Conservation (phyloP, 805 yeast species). For the Wickerhamomyces queroliae region DNA sequence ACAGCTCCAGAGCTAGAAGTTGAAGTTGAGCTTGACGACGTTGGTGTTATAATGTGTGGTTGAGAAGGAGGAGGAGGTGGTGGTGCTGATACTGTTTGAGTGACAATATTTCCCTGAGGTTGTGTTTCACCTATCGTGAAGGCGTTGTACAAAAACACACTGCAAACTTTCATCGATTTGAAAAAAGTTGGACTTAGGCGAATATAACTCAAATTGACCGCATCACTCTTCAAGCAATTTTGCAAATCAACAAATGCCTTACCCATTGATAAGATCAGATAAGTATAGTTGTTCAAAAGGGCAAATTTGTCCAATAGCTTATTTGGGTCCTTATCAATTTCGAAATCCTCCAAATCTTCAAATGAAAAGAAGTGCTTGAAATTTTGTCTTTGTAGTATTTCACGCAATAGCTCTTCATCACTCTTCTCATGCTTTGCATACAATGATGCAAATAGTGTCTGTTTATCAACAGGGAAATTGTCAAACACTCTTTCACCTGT, state of each 20-base stretch:
- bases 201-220: not conserved
- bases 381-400: not conserved
- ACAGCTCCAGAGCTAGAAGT: too few species aligned
- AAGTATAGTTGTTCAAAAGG: not conserved
- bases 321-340: not conserved
- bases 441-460: not conserved
- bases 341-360: slow-evolving; percentile 1
- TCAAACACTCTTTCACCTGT: not conserved
- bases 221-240: not conserved
- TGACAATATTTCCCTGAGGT: not conserved
- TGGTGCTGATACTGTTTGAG: not conserved
- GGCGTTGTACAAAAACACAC: not conserved
- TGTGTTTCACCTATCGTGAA: not conserved
- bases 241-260: not conserved
- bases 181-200: too few species aligned
- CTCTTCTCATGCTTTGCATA: not conserved
- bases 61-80: not conserved
- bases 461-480: not conserved
- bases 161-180: too few species aligned
- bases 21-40: too few species aligned
- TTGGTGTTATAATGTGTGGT: too few species aligned
- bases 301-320: not conserved
- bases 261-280: not conserved
- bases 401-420: not conserved
- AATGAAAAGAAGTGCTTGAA: not conserved